Evolutionary conservation across 352 stramenopile genomes (phyloP).

Genomic region (Stramenopiles sp.): DNA sequence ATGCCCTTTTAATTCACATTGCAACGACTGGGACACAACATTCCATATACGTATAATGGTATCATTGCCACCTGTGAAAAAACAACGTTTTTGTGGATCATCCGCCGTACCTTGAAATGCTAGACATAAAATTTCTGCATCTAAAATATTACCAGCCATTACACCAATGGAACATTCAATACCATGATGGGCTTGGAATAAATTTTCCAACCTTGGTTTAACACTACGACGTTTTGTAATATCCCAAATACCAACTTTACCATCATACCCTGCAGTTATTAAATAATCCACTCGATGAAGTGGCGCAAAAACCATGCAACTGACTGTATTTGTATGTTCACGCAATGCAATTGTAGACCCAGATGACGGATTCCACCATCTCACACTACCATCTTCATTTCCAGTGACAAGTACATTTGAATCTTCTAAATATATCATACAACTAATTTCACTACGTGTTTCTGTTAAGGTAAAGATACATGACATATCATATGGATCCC

Average conservation of each 20-base stretch:
- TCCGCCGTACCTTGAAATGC: too few species aligned
- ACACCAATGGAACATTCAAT: too few species aligned
- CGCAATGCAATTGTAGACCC: conserved; percentile 27
- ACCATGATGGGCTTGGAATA: too few species aligned
- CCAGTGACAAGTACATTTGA: conserved; percentile 37
- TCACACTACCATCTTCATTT: conserved; percentile 32
- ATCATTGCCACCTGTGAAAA: conserved; percentile 32
- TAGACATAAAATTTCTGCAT: too few species aligned
- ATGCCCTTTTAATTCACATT: conserved; percentile 34
- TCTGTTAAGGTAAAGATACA: conserved; percentile 37
- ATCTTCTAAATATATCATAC: conserved; percentile 29
- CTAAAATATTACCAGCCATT: too few species aligned
- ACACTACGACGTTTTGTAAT: too few species aligned
- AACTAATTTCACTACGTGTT: conserved; percentile 36
- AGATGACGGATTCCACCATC: conserved; percentile 39
- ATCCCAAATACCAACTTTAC: conserved; percentile 34
- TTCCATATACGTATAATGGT: conserved; percentile 29
- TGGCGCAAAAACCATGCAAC: conserved; percentile 29
- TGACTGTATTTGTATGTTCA: conserved; percentile 27
- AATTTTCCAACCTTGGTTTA: too few species aligned
- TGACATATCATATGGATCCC: conserved; percentile 43
- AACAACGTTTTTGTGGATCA: conserved; percentile 32
- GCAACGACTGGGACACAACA: neutral
- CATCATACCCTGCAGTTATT: conserved; percentile 23
- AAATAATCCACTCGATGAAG: neutral